Evolutionary conservation across 2,329 filamentous ascomycete species (phyloP).

Genomic region (Scortechinia acanthostroma): DNA sequence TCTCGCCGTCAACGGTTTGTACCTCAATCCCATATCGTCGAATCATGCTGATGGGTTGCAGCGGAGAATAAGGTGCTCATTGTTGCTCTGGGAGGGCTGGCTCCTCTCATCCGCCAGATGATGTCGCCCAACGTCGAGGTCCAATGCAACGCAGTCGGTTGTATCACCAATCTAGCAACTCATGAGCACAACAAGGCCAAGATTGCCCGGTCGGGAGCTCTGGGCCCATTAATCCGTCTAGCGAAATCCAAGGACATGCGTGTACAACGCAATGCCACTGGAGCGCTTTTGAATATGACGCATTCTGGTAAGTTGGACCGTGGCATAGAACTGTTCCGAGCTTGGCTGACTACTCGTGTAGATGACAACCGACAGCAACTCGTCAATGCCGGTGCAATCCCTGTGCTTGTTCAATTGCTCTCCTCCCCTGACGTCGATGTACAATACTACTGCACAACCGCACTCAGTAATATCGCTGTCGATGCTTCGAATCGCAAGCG

Average conservation of each 20-base stretch:
- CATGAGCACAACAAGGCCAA: constrained; percentile 99
- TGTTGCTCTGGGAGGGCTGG: constrained; percentile 81
- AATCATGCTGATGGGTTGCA: constrained; percentile 23
- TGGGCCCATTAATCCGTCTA: constrained; percentile 81
- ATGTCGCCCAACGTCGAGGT: constrained; percentile 96
- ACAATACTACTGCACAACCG: constrained; percentile 98
- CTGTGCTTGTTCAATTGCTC: constrained; percentile 88
- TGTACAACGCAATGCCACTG: constrained; percentile 93
- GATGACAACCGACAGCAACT: constrained; percentile 97
- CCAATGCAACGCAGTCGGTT: constrained; percentile 97
- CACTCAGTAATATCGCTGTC: constrained; percentile 95
- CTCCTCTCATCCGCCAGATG: constrained; percentile 94
- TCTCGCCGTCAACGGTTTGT: constrained; percentile 88
- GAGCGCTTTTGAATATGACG: constrained; percentile 95
- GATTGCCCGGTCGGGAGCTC: constrained; percentile 87
- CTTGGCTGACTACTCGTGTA: constrained; percentile 24
- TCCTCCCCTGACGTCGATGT: constrained; percentile 92
- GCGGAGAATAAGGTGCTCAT: constrained; percentile 97
- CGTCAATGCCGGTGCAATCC: constrained; percentile 94
- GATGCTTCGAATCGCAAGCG: constrained; percentile 86
- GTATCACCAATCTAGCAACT: constrained; percentile 95
- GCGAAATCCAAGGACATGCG: constrained; percentile 98
- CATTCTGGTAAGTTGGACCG: constrained; percentile 70
- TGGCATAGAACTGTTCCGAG: constrained; percentile 5
- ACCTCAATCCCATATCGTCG: background rate